Evolutionary conservation across 2,329 filamentous ascomycete genomes (phyloP), one percentile per base, ranked within the genome.

Genomic region (Emergomyces pasteurianus): DNA sequence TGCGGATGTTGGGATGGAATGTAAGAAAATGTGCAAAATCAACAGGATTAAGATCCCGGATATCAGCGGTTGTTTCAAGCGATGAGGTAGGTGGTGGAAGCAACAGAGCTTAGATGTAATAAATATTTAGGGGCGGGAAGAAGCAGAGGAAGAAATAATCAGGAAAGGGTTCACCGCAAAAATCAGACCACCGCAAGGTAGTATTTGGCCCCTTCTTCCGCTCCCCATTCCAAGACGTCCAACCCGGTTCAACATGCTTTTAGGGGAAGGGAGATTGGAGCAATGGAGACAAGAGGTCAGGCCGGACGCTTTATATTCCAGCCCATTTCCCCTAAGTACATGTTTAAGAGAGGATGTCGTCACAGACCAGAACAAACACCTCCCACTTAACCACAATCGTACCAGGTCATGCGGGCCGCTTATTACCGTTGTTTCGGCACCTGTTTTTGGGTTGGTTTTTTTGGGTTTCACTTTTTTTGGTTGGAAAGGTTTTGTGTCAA

Each of bases 261-360:
- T 78, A 78, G 73, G 69, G 74, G 74, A 73, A 69, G 68, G 55
- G 60, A 61, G 63, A 54, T 61, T n/a, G 50, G 28, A 26, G 43
- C 59, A 36, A 47, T 38, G 50, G 21, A 26, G 21, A n/a, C 14
- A 28, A 9, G 7, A 28, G 31, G 58, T 46, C 38, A 34, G 10
- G 38, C 49, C 58, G 64, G 66, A 64, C 65, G 62, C 67, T 62
- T 63, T 63, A 65, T 65, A 64, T 59, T 49, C 61, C 53, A 60
- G 58, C 50, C 66, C 61, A 62, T 70, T 72, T 75, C 75, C 75
- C 71, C 74, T 78, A 78, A 78, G 75, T 78, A 74, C 76, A 78
- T 73, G 74, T 78, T 68, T 68, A 76, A 70, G 73, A 75, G 73
- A 74, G 69, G 65, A 60, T 66, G 67, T 67, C 67, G 63, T 66